Percentiles rank a stretch among this genome's conserved stretches.
phyloP scores from a whole-genome alignment of 257 asterid species.

The Forsythia viridissima region DNA sequence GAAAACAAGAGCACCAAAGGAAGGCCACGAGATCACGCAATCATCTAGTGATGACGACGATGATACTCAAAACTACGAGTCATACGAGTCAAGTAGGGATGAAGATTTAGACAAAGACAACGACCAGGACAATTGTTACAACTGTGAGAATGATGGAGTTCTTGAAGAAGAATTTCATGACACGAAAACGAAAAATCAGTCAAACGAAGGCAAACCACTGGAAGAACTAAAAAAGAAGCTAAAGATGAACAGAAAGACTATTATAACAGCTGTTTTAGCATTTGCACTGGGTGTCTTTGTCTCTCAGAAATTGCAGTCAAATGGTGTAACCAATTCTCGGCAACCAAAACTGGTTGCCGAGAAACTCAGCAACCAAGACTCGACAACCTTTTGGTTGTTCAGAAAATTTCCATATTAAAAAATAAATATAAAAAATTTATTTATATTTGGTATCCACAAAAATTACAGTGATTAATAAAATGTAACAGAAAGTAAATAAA shows the following conservation, averaged over 20 bases:
- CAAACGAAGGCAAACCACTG: conserved; percentile 13
- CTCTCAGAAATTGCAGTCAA: conserved; percentile 26
- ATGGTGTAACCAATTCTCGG: too few relatives aligned
- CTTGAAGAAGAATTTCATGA: conserved; percentile 16
- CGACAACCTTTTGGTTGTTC: too few relatives aligned
- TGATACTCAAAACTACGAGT: neutral
- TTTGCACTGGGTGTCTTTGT: conserved; percentile 36
- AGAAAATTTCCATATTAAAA: too few relatives aligned
- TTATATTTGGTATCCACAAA: too few relatives aligned
- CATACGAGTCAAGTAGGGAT: neutral
- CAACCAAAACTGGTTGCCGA: too few relatives aligned
- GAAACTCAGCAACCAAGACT: too few relatives aligned
- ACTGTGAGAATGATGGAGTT: neutral
- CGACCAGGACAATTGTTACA: neutral
- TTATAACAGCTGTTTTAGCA: conserved; percentile 36
- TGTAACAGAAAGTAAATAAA: too few relatives aligned
- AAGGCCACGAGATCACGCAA: neutral
- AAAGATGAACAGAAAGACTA: conserved; percentile 23
- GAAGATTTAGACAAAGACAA: neutral
- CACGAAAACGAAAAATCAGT: neutral
- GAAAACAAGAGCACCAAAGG: conserved; percentile 12
- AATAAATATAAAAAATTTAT: too few relatives aligned
- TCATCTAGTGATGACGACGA: neutral
- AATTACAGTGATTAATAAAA: too few relatives aligned
- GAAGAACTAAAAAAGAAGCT: conserved; percentile 19